Base-by-base conservation (phyloP, 2,329 filamentous ascomycete genomes). In the Cryoendolithus antarcticus region DNA sequence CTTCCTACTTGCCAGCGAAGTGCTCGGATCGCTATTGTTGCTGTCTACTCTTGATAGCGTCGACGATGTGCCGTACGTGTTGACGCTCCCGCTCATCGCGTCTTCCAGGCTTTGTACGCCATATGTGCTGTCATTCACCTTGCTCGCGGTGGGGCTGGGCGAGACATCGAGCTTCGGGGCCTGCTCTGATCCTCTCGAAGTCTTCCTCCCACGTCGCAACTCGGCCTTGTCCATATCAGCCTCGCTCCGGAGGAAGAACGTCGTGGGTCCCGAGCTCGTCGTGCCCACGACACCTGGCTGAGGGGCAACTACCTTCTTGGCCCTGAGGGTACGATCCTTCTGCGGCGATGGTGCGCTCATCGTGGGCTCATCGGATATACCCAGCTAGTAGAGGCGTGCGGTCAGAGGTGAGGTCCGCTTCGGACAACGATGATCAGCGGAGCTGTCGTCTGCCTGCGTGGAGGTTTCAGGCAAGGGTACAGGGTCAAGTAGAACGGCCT, bases 241-340 rank as follows among this genome's bases (percentile, higher is more conserved):
- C 49, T 69, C 71, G 46, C 68, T 72, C 44, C 69, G 64, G 44
- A 80, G 61, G 56, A 78, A 77, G 64, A 77, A 78, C 37, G 71
- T 71, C 37, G 71, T 71, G 32, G 72, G 72, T 44, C 61, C 61
- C 41, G 55, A 50, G 48, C 51, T 55, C 48, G 56, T 56, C 51
- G 57, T 55, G 24, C 43, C 42, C 24, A 35, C 35, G 3, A 31
- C 32, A 13, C 44, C 34, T 4, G 44, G 45, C 10, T 36, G 29
- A 15, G 39, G 37, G n/a, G 37, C 37, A 12, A 38, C 36, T 6
- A 40, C 28, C 35, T 43, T 51, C 44, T 50, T 53, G 15, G 37
- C 40, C 42, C 48, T 48, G 34, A 50, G 37, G 12, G 42, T 46
- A n/a, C 44, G 40, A n/a, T 12, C 13, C 24, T 43, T 35, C 13